Base-by-base conservation (phyloP, 805 yeast species). In the Wickerhamomyces sydowiorum region DNA sequence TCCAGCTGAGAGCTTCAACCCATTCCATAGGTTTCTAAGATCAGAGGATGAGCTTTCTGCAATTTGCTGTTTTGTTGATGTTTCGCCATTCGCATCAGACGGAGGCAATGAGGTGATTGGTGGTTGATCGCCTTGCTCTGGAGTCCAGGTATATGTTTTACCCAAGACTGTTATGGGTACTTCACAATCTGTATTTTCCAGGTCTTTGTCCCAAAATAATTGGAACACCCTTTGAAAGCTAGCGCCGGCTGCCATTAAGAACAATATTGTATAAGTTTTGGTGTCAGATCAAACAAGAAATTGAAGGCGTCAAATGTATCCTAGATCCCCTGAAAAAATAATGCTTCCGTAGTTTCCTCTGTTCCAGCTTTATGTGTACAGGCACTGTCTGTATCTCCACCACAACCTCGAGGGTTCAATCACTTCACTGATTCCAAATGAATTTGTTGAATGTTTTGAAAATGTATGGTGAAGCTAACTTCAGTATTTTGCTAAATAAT, bases 161-260 rank as follows among this genome's bases (percentile, higher is more conserved):
- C 80, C 80, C 13, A 74, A 52, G 8, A 72, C 67, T 3, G 65
- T 55, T 4, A 75, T 59, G 5, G 66, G 61, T 38, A 62, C 60
- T 18, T 42, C 54, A 15, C 46, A 54, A 45, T 73, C 76, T 3
- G 62, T 61, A 42, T 71, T 67, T 18, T 47, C 50, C 3, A 69
- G 66, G 50, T 59, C 66, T n/a, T 61, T 60, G 46, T 68, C 73
- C 67, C 71, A 65, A 37, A 72, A 58, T 41, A 67, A 63, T 38
- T 64, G 66, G 8, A 74, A 59, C 29, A 72, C 67, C 41, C 73
- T 52, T 49, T 69, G 69, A 23, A 69, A 45, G 10, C 71, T 55
- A 39, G 35, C 37, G 6, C 39, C 28, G 5, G 27, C 8, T 14
- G 36, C 6, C 42, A 25, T 27, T 27, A 12, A 47, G 10, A 32